These are phyloP conservation scores for Brassica carinata DNA, from an alignment of 345 rosid genomes.

Conservation along the genomic window DNA sequence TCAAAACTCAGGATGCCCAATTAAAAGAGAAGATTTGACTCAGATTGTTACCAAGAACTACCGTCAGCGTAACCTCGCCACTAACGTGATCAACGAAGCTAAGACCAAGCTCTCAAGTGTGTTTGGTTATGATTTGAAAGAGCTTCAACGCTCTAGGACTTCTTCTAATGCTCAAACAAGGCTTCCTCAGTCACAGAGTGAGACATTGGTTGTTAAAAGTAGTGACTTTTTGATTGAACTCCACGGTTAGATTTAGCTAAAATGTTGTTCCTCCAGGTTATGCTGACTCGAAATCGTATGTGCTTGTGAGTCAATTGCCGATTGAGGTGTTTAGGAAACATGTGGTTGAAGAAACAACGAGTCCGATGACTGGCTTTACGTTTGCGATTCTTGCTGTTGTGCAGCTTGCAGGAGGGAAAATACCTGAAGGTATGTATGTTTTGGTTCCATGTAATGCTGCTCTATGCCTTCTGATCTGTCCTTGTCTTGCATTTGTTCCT, in stretches of 20 bases:
- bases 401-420: constrained; percentile 81
- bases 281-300: constrained; percentile 73
- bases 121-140: constrained; percentile 79
- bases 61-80: constrained; percentile 63
- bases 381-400: constrained; percentile 75
- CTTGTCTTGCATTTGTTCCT: background rate
- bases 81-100: constrained; percentile 70
- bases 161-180: constrained; percentile 54
- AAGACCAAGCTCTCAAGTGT: constrained; percentile 57
- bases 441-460: background rate
- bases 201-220: constrained; percentile 1
- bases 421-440: constrained; percentile 64
- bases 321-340: constrained; percentile 58
- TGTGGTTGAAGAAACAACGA: constrained; percentile 29
- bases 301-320: constrained; percentile 73
- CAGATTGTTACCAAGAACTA: constrained; percentile 82
- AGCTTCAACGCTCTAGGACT: constrained; percentile 74
- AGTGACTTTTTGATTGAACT: background rate
- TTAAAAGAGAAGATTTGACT: constrained; percentile 86
- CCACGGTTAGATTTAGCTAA: background rate
- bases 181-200: constrained; percentile 60
- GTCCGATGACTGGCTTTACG: constrained; percentile 70
- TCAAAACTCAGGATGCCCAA: constrained; percentile 79
- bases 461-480: background rate
- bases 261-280: constrained; percentile 40